phyloP scores from a whole-genome alignment of 352 stramenopile genomes.

The Globisporangium carolinianum region DNA sequence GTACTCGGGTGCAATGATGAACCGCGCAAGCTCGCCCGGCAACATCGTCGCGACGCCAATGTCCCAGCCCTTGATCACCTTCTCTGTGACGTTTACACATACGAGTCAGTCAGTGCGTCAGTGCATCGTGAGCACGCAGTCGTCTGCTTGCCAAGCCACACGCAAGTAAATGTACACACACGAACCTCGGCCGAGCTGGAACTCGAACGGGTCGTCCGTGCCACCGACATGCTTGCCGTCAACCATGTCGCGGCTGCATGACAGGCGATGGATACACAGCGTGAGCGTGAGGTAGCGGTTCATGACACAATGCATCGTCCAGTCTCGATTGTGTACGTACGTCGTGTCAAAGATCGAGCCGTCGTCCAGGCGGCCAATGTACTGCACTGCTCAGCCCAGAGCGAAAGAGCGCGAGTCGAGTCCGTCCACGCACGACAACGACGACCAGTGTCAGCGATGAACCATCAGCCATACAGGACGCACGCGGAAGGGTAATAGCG shows the following conservation, averaged over 20 bases:
- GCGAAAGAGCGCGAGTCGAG: too few species aligned
- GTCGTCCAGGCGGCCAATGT: conserved; percentile 73
- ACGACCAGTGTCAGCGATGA: not conserved
- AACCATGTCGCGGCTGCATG: conserved; percentile 56
- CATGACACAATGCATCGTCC: not conserved
- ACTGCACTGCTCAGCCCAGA: conserved; percentile 44
- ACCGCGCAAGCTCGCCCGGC: conserved; percentile 67
- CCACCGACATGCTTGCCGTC: conserved; percentile 77
- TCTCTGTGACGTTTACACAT: conserved; percentile 26
- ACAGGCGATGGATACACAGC: too few species aligned
- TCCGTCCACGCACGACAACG: not conserved
- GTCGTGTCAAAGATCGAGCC: conserved; percentile 86
- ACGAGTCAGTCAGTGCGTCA: not conserved
- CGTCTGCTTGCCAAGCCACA: too few species aligned
- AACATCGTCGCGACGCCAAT: conserved; percentile 79
- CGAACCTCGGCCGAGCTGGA: conserved; percentile 68
- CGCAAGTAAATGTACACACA: not conserved
- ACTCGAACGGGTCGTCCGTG: conserved; percentile 83
- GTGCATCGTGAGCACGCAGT: not conserved
- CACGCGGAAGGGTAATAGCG: too few species aligned
- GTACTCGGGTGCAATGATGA: conserved; percentile 81
- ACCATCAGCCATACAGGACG: too few species aligned
- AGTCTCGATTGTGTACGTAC: conserved; percentile 19
- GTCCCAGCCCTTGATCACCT: conserved; percentile 85
- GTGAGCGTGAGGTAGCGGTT: too few species aligned